Conservation (phyloP, 768 basidiomycete species). For the Boletus vermiculosoides region DNA sequence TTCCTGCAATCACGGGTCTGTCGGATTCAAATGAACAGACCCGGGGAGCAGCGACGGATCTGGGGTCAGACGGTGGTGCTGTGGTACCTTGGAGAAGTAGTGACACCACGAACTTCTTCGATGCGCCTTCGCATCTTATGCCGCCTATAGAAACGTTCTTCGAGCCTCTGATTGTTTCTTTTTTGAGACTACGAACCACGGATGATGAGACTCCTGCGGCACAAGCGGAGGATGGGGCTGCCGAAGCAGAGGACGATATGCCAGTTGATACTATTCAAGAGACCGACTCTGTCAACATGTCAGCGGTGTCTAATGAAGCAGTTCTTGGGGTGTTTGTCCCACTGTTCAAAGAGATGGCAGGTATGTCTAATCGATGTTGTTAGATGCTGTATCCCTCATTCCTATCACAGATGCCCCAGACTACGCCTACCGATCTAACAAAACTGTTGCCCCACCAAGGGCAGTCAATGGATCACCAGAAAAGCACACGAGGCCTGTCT, state of each 20-base stretch:
- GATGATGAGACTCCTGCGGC: slow-evolving; percentile 15
- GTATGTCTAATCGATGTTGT: slow-evolving; percentile 28
- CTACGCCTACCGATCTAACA: slow-evolving; percentile 23
- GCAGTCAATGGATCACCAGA: slow-evolving; percentile 14
- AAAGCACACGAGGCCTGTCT: slow-evolving; percentile 11
- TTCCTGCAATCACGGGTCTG: slow-evolving; percentile 55
- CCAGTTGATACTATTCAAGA: slow-evolving; percentile 34
- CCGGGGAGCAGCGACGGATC: slow-evolving; percentile 8
- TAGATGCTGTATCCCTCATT: slow-evolving; percentile 4
- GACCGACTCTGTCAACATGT: slow-evolving; percentile 14
- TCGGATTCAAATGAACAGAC: slow-evolving; percentile 23
- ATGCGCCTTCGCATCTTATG: slow-evolving; percentile 71
- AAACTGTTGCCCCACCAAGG: slow-evolving; percentile 8
- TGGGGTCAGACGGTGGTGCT: slow-evolving; percentile 14
- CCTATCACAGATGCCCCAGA: slow-evolving; percentile 17
- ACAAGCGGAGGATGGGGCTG: slow-evolving; percentile 22
- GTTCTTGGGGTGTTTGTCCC: slow-evolving; percentile 61
- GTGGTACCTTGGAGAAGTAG: slow-evolving; percentile 39
- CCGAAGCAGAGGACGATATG: slow-evolving; percentile 46
- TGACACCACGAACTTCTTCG: slow-evolving; percentile 51
- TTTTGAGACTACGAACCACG: slow-evolving; percentile 37
- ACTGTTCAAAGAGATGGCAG: slow-evolving; percentile 57
- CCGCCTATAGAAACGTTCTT: slow-evolving; percentile 75
- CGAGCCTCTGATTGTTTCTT: slow-evolving; percentile 54
- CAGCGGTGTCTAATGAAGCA: slow-evolving; percentile 43